A percentile compares a stretch with the other conserved stretches of the same genome.
Evolutionary conservation across 352 stramenopile genomes (phyloP).

Genomic region (Blastocystis sp.): DNA sequence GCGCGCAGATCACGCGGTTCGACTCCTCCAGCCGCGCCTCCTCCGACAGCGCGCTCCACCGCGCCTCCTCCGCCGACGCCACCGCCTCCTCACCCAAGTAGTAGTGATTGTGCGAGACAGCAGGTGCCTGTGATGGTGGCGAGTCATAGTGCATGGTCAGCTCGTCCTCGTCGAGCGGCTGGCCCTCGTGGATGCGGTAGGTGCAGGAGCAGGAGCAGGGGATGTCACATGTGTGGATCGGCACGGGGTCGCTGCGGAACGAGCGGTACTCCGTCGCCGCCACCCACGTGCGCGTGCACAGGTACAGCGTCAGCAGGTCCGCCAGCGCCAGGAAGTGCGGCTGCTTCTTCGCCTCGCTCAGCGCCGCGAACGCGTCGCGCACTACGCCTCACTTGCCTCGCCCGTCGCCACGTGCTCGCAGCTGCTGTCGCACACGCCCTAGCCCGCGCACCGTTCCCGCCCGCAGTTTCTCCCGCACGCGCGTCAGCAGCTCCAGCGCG

Average conservation of each 20-base stretch:
- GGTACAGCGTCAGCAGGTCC: constrained; percentile 81
- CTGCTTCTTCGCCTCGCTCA: background rate
- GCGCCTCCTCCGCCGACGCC: constrained; percentile 24
- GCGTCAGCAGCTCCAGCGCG: background rate
- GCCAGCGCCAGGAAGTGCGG: constrained; percentile 73
- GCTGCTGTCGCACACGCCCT: background rate
- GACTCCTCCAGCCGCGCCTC: constrained; percentile 11
- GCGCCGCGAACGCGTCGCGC: background rate
- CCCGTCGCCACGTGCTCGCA: background rate
- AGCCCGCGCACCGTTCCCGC: background rate
- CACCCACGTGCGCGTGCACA: constrained; percentile 79
- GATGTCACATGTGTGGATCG: constrained; percentile 70
- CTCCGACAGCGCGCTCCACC: background rate
- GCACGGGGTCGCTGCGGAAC: constrained; percentile 12
- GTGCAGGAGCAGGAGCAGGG: constrained; percentile 48
- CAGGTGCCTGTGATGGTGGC: background rate
- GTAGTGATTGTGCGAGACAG: background rate
- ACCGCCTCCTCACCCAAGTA: background rate
- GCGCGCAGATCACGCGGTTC: constrained; percentile 17
- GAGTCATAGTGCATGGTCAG: background rate
- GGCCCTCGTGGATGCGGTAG: constrained; percentile 25
- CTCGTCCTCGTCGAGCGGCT: background rate
- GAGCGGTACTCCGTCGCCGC: constrained; percentile 61
- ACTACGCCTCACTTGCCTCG: background rate
- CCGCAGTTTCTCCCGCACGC: background rate